Percentiles rank a stretch among this genome's conserved stretches.
Evolutionary conservation across 345 rosid species (phyloP).

Genomic region (Brassica carinata): DNA sequence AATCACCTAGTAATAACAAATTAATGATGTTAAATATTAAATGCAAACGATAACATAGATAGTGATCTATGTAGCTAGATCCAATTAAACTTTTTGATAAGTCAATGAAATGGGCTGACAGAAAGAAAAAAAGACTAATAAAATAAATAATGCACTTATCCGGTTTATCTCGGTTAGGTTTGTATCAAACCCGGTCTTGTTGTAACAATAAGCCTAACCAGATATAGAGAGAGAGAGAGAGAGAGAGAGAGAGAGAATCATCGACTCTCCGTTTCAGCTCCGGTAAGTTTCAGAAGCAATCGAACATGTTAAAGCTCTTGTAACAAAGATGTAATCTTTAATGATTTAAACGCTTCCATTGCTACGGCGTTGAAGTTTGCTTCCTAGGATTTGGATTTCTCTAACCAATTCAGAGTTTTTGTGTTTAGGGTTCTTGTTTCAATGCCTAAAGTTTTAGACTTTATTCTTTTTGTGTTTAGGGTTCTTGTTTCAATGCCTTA

Average conservation of each 20-base stretch:
- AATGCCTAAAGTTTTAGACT: neutral
- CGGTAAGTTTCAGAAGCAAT: slow-evolving; percentile 27
- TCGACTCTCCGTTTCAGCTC: slow-evolving; percentile 18
- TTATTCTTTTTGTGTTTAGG: slow-evolving; percentile 21
- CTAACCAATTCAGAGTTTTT: neutral
- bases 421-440: slow-evolving; percentile 20
- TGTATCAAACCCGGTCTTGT: neutral
- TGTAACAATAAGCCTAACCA: neutral
- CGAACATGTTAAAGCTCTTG: neutral
- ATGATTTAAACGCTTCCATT: no score
- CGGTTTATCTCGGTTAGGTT: slow-evolving; percentile 9
- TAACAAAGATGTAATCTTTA: neutral
- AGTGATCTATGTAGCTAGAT: no score
- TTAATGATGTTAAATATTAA: no score
- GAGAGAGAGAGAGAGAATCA: neutral
- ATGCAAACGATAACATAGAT: no score
- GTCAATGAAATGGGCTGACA: no score
- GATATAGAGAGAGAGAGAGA: neutral
- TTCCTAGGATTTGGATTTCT: slow-evolving; percentile 2
- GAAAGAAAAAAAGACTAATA: no score
- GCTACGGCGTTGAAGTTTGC: neutral
- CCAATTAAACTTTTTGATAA: no score
- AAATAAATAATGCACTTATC: neutral
- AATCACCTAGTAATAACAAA: no score
- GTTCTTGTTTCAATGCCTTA: slow-evolving; percentile 11